Evolutionary conservation across 2,329 filamentous ascomycete species (phyloP).

Genomic region (Mycosphaerella sp.): DNA sequence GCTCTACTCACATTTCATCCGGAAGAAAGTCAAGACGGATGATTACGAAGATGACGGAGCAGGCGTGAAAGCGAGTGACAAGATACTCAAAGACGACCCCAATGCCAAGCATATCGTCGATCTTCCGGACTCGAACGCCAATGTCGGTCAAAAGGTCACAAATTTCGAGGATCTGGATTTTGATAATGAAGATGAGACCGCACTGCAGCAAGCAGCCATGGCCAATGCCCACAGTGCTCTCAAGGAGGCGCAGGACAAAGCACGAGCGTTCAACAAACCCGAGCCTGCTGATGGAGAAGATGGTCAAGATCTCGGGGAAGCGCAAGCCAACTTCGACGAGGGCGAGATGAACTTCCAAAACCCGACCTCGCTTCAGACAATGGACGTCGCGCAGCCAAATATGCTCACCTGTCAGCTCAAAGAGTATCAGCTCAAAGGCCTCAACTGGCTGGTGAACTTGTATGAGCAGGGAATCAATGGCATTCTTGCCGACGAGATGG

Average conservation of each 20-base stretch:
- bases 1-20: slow-evolving; percentile 98
- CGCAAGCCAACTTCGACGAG: slow-evolving; percentile 63
- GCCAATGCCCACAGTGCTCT: slow-evolving; percentile 96
- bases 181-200: slow-evolving; percentile 85
- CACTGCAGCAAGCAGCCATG: slow-evolving; percentile 74
- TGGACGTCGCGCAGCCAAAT: slow-evolving; percentile 90
- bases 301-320: slow-evolving; percentile 43
- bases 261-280: slow-evolving; percentile 78
- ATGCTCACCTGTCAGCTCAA: slow-evolving; percentile 91
- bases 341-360: slow-evolving; percentile 99
- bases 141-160: slow-evolving; percentile 66
- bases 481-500: slow-evolving; percentile 98
- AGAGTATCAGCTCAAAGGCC: slow-evolving; percentile 97
- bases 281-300: slow-evolving; percentile 42
- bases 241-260: slow-evolving; percentile 87
- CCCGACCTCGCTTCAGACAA: slow-evolving; percentile 86
- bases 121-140: slow-evolving; percentile 43
- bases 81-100: slow-evolving; percentile 37
- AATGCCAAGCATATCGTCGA: slow-evolving; percentile 44
- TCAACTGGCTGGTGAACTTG: slow-evolving; percentile 98
- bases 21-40: slow-evolving; percentile 97
- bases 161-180: slow-evolving; percentile 94
- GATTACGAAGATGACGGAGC: slow-evolving; percentile 91
- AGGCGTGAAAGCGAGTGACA: slow-evolving; percentile 51
- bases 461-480: slow-evolving; percentile 99